Conservation (phyloP, 176 grass and related monocot genomes). For the Dactylis glomerata region DNA sequence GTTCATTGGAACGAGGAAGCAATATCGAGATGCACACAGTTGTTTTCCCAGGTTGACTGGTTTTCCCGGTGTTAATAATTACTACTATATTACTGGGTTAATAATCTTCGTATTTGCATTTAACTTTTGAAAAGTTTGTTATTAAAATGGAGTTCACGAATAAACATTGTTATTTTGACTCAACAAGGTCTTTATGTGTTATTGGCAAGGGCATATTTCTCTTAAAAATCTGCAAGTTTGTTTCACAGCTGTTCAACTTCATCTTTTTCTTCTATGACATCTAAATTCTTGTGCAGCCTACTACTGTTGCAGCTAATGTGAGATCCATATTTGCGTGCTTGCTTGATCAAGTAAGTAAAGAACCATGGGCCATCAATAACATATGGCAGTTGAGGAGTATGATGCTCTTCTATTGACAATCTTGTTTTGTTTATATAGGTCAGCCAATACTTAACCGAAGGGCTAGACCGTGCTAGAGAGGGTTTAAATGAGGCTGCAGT, state of each 20-base stretch:
- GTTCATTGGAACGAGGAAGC: slow-evolving; percentile 98
- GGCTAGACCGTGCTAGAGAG: slow-evolving; percentile 87
- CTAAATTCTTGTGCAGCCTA: slow-evolving; percentile 57
- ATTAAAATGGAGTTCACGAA: slow-evolving; percentile 2
- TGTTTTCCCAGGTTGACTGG: slow-evolving; percentile 82
- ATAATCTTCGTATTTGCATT: slow-evolving; percentile 16
- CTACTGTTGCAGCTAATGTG: slow-evolving; percentile 72
- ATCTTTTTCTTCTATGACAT: background rate
- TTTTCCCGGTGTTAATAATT: slow-evolving; percentile 20
- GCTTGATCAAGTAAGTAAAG: slow-evolving; percentile 90
- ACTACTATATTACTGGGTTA: background rate
- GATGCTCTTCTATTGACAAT: slow-evolving; percentile 21
- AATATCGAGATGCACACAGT: slow-evolving; percentile 85
- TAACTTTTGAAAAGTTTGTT: background rate
- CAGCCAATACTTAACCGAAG: slow-evolving; percentile 95
- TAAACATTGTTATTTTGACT: slow-evolving; percentile 5
- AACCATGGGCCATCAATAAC: background rate
- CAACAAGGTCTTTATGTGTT: background rate
- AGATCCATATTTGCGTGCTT: slow-evolving; percentile 88
- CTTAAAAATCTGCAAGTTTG: background rate
- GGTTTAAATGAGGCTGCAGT: slow-evolving; percentile 85
- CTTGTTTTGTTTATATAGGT: slow-evolving; percentile 52
- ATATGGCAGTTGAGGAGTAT: slow-evolving; percentile 2
- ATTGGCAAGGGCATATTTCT: background rate
- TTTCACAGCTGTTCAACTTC: background rate